Conservation (phyloP, 2,329 filamentous ascomycete species). For the Scytalidium sp. region DNA sequence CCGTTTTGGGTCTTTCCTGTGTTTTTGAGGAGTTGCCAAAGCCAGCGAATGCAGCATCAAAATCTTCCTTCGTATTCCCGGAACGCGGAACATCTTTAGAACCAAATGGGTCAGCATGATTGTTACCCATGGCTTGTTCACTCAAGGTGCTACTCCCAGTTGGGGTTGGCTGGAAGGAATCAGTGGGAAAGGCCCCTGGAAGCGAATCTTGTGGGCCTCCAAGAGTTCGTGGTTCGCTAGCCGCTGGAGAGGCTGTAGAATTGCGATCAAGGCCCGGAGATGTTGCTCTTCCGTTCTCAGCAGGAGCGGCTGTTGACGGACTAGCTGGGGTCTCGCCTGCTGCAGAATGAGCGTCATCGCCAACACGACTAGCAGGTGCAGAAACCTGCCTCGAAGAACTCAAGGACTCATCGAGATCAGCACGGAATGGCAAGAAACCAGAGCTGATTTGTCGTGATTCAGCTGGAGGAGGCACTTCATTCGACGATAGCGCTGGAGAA, state of each 20-base stretch:
- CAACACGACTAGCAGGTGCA: constrained; percentile 65
- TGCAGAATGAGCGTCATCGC: constrained; percentile 37
- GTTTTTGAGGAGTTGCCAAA: constrained; percentile 53
- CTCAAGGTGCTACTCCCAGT: constrained; percentile 44
- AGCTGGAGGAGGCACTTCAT: constrained; percentile 64
- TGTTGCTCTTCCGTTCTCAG: constrained; percentile 19
- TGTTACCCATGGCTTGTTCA: constrained; percentile 39
- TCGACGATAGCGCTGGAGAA: constrained; percentile 59
- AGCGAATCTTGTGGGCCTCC: constrained; percentile 34
- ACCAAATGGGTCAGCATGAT: constrained; percentile 47
- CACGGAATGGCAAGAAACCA: constrained; percentile 67
- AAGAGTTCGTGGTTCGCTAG: constrained; percentile 17
- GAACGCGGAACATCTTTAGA: constrained; percentile 48
- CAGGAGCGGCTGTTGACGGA: constrained; percentile 22
- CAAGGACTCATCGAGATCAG: constrained; percentile 62
- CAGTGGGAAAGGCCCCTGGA: constrained; percentile 52
- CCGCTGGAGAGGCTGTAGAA: constrained; percentile 24
- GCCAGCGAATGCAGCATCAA: constrained; percentile 80
- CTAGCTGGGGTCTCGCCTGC: constrained; percentile 35
- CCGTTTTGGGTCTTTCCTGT: constrained; percentile 46
- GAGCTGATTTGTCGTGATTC: constrained; percentile 77
- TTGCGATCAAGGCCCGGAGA: constrained; percentile 27
- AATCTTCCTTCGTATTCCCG: constrained; percentile 66
- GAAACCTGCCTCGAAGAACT: constrained; percentile 78
- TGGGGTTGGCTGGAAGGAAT: constrained; percentile 42